phyloP scores from a whole-genome alignment of 768 basidiomycete genomes.

The Lactifluus pinguis region DNA sequence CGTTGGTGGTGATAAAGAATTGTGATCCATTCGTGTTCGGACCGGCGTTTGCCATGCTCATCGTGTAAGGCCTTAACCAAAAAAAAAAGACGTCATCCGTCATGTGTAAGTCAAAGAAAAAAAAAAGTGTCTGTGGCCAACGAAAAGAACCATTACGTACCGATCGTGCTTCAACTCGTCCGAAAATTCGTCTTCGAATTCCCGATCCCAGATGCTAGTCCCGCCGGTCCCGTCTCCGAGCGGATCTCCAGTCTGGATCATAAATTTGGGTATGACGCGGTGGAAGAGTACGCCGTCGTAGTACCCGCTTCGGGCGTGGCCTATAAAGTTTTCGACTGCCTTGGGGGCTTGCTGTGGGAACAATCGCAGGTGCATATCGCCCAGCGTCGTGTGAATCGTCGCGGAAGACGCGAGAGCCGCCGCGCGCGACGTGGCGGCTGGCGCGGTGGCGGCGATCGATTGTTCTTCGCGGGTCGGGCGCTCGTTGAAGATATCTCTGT shows the following conservation, averaged over 20 bases:
- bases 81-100: no score
- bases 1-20: slow-evolving; percentile 96
- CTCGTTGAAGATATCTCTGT: slow-evolving; percentile 98
- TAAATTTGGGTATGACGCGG: slow-evolving; percentile 96
- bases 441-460: slow-evolving; percentile 61
- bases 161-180: slow-evolving; percentile 87
- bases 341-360: slow-evolving; percentile 92
- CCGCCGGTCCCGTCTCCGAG: slow-evolving; percentile 94
- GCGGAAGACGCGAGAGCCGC: slow-evolving; percentile 70
- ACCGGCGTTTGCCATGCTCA: slow-evolving; percentile 94
- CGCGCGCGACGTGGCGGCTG: slow-evolving; percentile 42
- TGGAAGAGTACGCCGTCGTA: slow-evolving; percentile 95
- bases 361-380: slow-evolving; percentile 82
- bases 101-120: neutral
- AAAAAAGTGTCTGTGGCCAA: no score
- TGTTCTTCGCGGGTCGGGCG: slow-evolving; percentile 95
- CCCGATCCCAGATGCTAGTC: slow-evolving; percentile 78
- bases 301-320: slow-evolving; percentile 80
- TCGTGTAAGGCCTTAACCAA: slow-evolving; percentile 69
- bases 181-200: slow-evolving; percentile 91
- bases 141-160: slow-evolving; percentile 32
- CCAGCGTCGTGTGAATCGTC: slow-evolving; percentile 90
- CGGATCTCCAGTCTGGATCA: slow-evolving; percentile 96
- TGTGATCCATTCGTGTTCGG: slow-evolving; percentile 90
- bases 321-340: slow-evolving; percentile 96